Percentiles rank a stretch among this genome's conserved stretches.
phyloP scores from a whole-genome alignment of 371 early-diverging fungal genomes.

The Actinomucor elegans region DNA sequence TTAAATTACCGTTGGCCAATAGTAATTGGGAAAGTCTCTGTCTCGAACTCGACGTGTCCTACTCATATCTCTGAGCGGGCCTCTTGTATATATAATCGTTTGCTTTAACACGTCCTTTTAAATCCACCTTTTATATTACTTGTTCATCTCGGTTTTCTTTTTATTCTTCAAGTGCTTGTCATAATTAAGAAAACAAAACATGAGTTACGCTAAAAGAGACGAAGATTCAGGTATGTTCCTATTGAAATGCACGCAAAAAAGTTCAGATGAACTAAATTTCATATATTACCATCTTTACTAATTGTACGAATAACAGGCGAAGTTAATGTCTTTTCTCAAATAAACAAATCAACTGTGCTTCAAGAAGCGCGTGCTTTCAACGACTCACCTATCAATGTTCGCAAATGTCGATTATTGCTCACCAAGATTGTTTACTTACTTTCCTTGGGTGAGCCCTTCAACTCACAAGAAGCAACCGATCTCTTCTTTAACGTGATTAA shows the following conservation, averaged over 20 bases:
- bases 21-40: too few relatives aligned
- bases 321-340: slow-evolving; percentile 55
- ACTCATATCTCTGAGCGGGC: not conserved
- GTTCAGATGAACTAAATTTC: not conserved
- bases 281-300: too few relatives aligned
- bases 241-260: not conserved
- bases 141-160: not conserved
- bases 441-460: slow-evolving; percentile 87
- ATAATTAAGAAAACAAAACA: slow-evolving; percentile 20
- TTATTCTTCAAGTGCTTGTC: not conserved
- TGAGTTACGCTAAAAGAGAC: slow-evolving; percentile 68
- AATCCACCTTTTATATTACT: not conserved
- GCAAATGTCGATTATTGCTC: slow-evolving; percentile 89
- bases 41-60: slow-evolving; percentile 12
- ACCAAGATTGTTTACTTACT: slow-evolving; percentile 93
- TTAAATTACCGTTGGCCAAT: too few relatives aligned
- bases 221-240: slow-evolving; percentile 54
- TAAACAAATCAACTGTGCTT: slow-evolving; percentile 92
- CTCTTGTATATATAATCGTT: not conserved
- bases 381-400: slow-evolving; percentile 92
- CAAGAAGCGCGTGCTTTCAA: slow-evolving; percentile 98
- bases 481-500: slow-evolving; percentile 97
- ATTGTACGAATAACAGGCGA: slow-evolving; percentile 47
- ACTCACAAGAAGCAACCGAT: slow-evolving; percentile 93
- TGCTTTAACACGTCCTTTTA: slow-evolving; percentile 11